Base-by-base conservation (phyloP, 768 basidiomycete genomes). In the Fistulinella prunicolor region DNA sequence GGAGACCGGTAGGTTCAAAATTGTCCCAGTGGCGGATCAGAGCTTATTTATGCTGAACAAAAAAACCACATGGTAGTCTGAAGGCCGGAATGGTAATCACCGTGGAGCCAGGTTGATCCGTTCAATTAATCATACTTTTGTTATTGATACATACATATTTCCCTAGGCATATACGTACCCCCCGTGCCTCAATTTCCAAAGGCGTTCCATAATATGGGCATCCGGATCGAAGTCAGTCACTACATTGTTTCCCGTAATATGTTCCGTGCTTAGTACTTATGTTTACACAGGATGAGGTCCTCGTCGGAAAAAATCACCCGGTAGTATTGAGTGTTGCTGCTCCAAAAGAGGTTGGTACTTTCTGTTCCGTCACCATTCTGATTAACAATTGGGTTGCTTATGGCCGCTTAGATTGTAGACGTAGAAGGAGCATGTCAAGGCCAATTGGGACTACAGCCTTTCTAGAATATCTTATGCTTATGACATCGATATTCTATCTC, bases 31-130 rank as follows among this genome's bases (percentile, higher is more conserved):
- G n/a, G n/a, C n/a, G n/a, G 23, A 6, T 51, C 17, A 28, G 32
- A 39, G 19, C n/a, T 42, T 23, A 26, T 38, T 38, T 16, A 10
- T 47, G 20, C 6, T 53, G 40, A 49, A 46, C 51, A 49, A 55
- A 24, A 44, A 37, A 42, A 24, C 36, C 14, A 19, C 36, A 35
- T 44, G 19, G 36, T 41, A 89, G 92, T 21, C 64, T 97, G 46
- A 77, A 83, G 52, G 75, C 77, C 7, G 94, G 94, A 0, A 96
- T 93, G 83, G 90, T 96, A 7, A 81, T 96, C 37, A 96, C 94
- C 1, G 78, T 97, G 49, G 94, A 96, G 61, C 92, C 91, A 50
- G 90, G 87, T 82, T 56, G 41, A 67, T 50, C 46, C 44, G 54
- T 44, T 26, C 23, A 24, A 29, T 9, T n/a, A n/a, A 7, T 28